Evolutionary conservation across 2,329 filamentous ascomycete genomes (phyloP).

Genomic region (Sporothrix schenckii): DNA sequence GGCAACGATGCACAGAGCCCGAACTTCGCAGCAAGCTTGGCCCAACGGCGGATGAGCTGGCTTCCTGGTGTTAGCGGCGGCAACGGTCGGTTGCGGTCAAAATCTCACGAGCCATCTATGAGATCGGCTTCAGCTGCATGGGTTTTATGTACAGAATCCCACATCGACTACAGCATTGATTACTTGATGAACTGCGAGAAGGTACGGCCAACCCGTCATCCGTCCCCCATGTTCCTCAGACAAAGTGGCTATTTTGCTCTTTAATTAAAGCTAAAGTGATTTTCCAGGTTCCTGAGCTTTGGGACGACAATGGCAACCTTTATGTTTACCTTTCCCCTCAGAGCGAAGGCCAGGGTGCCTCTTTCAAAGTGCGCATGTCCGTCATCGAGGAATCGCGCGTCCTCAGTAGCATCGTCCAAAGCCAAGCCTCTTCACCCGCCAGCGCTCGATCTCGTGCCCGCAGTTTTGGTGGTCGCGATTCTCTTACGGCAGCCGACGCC

Average conservation of each 20-base stretch:
- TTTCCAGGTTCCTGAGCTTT: conserved; percentile 64
- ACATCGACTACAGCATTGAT: conserved; percentile 59
- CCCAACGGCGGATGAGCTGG: conserved; percentile 57
- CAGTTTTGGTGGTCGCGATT: conserved; percentile 54
- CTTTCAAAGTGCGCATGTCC: conserved; percentile 62
- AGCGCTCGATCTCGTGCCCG: conserved; percentile 45
- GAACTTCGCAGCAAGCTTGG: conserved; percentile 44
- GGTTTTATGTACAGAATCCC: conserved; percentile 57
- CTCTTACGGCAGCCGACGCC: conserved; percentile 56
- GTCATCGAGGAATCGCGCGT: conserved; percentile 58
- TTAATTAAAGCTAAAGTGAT: no score
- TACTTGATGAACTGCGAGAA: conserved; percentile 59
- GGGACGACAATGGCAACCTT: conserved; percentile 63
- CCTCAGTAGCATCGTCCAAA: conserved; percentile 57
- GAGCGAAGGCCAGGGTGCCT: conserved; percentile 55
- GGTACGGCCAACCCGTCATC: conserved; percentile 43
- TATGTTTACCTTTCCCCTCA: conserved; percentile 61
- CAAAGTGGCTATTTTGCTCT: not conserved
- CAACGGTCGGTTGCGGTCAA: conserved; percentile 53
- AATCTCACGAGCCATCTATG: conserved; percentile 47
- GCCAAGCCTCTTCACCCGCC: conserved; percentile 46
- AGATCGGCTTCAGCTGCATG: conserved; percentile 45
- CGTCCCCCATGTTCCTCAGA: no score
- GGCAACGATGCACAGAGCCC: conserved; percentile 49
- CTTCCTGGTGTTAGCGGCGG: conserved; percentile 48